Evolutionary conservation across 495 filamentous ascomycete species (phyloP).

Genomic region (Penicillium cosmopolitanum): DNA sequence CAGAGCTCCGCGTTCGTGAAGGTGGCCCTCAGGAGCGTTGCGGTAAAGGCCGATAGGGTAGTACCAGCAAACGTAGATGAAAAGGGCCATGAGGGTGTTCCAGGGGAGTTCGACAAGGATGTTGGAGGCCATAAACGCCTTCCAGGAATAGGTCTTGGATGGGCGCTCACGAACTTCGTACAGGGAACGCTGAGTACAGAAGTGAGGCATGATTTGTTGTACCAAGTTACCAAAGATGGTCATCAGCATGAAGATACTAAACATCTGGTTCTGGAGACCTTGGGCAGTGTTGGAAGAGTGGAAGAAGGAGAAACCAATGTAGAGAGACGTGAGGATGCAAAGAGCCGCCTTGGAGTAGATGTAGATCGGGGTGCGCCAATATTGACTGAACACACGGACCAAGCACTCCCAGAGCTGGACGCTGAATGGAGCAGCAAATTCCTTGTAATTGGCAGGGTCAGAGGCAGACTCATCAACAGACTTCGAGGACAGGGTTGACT

Average conservation of each 20-base stretch:
- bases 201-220: conserved; percentile 79
- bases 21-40: conserved; percentile 49
- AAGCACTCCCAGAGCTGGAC: conserved; percentile 57
- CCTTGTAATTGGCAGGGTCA: conserved; percentile 40
- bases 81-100: conserved; percentile 64
- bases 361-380: conserved; percentile 65
- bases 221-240: conserved; percentile 81
- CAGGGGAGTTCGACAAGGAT: conserved; percentile 78
- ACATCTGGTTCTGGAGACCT: conserved; percentile 90
- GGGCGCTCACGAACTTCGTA: conserved; percentile 75
- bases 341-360: conserved; percentile 63
- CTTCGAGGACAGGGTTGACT: conserved; percentile 58
- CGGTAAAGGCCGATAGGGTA: conserved; percentile 67
- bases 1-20: conserved; percentile 57
- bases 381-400: conserved; percentile 57
- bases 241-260: conserved; percentile 85
- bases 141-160: conserved; percentile 76
- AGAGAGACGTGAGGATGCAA: conserved; percentile 58
- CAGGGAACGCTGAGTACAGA: conserved; percentile 65
- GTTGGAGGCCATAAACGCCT: conserved; percentile 68
- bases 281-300: conserved; percentile 71
- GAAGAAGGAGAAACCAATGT: conserved; percentile 94
- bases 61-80: conserved; percentile 70
- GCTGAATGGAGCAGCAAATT: conserved; percentile 59
- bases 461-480: conserved; percentile 33